A percentile compares a stretch with the other conserved stretches of the same genome.
phyloP scores from a whole-genome alignment of 176 grass and related monocot genomes.

The Poa pratensis region DNA sequence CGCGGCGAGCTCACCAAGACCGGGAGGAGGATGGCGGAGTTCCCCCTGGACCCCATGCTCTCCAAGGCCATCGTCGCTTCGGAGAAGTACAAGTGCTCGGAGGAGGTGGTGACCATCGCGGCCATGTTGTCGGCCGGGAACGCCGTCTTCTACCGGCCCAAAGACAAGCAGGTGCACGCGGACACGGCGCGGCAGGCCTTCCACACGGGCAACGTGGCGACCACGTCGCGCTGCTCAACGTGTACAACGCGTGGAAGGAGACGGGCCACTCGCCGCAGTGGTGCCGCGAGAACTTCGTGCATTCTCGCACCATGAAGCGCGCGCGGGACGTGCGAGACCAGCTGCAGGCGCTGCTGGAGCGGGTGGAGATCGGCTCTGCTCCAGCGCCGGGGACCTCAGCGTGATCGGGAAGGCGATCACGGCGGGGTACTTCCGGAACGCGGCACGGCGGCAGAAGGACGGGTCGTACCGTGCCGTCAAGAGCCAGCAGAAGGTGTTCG shows the following conservation, averaged over 20 bases:
- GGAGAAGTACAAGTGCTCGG: conserved; percentile 56
- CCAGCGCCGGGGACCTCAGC: conserved; percentile 40
- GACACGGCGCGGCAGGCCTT: conserved; percentile 55
- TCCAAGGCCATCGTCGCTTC: conserved; percentile 60
- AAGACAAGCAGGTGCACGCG: conserved; percentile 50
- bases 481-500: conserved; percentile 50
- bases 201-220: conserved; percentile 48
- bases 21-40: conserved; percentile 61
- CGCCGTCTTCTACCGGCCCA: conserved; percentile 57
- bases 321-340: conserved; percentile 62
- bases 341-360: conserved; percentile 56
- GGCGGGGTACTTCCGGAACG: conserved; percentile 57
- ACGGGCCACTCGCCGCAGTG: conserved; percentile 53
- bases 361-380: conserved; percentile 55
- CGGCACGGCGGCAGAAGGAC: conserved; percentile 37
- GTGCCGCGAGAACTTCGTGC: conserved; percentile 70
- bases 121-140: conserved; percentile 60
- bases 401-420: conserved; percentile 51
- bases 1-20: conserved; percentile 62
- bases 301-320: conserved; percentile 50
- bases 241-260: conserved; percentile 61
- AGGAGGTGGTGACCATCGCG: conserved; percentile 58
- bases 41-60: conserved; percentile 65
- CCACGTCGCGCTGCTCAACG: conserved; percentile 62
- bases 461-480: conserved; percentile 58